phyloP scores from a whole-genome alignment of 345 rosid species.

The Arabis alpina region DNA sequence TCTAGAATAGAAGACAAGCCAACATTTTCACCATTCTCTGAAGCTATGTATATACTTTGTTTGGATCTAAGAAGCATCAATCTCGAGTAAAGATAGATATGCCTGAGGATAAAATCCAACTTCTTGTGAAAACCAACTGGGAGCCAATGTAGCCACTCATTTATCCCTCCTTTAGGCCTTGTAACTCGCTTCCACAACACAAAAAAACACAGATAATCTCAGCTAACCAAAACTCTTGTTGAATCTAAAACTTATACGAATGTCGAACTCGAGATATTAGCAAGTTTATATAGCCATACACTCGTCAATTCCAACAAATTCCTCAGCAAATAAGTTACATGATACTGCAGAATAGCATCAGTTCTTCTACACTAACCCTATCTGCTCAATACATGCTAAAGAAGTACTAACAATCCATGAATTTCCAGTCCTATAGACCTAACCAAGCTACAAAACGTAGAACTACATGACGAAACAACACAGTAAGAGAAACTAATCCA shows the following conservation, averaged over 20 bases:
- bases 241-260: background rate
- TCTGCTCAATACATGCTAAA: constrained; percentile 3
- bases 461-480: constrained; percentile 14
- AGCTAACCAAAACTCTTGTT: background rate
- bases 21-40: constrained; percentile 62
- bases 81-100: constrained; percentile 57
- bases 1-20: constrained; percentile 80
- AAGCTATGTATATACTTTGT: constrained; percentile 44
- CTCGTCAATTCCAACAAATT: background rate
- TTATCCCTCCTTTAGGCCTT: constrained; percentile 90
- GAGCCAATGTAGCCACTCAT: constrained; percentile 94
- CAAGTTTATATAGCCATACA: constrained; percentile 4
- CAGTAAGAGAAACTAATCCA: background rate
- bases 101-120: constrained; percentile 59
- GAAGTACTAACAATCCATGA: background rate
- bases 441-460: background rate
- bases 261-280: background rate
- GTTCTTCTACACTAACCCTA: background rate
- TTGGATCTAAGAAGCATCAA: constrained; percentile 47
- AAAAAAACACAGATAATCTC: background rate
- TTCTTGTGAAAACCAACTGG: constrained; percentile 85
- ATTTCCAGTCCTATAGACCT: background rate
- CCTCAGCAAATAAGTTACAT: background rate
- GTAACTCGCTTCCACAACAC: constrained; percentile 66
- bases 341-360: background rate